Evolutionary conservation across 768 basidiomycete species (phyloP), one percentile per base, ranked within the genome.

Genomic region (Leucogyrophana mollusca): DNA sequence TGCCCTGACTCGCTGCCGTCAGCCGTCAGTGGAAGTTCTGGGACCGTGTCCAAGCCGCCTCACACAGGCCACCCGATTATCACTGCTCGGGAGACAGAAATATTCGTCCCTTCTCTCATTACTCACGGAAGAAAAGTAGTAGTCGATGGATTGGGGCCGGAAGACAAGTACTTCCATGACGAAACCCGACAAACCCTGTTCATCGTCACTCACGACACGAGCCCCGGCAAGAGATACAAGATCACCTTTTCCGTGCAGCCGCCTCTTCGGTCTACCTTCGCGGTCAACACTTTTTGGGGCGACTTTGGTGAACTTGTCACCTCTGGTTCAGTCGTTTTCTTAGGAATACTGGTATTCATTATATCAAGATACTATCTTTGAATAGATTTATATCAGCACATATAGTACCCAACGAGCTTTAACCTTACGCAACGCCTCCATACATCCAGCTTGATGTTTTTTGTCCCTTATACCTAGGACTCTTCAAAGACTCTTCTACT

Each of bases 151-250:
- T 71, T 87, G 2, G 66, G 63, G 14, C 51, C 70, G 4, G 73
- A 66, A 0, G 84, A 87, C 47, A 59, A 55, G 17, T 83, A 79
- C 59, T 43, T 52, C 3, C 80, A 90, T 63, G 87, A 91, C 52
- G 76, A 76, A 56, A 58, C 64, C 22, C 71, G 78, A 27, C 92
- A 94, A 65, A 92, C 91, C 1, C 67, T 94, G 45, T 90, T 82
- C 55, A 67, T 94, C 52, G 73, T 84, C 10, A 67, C 72, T 2
- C 54, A 56, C 11, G 67, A 76, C 39, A 67, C 64, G 7, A 60
- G 61, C 2, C 73, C 80, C 13, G 75, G 78, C 4, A 69, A 64
- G 47, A 64, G 55, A 21, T 79, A 85, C 55, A 66, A 65, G 21
- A 65, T 90, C 14, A 59, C 51, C 1, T 80, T 92, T 10, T 71